Base-by-base conservation (phyloP, 495 filamentous ascomycete species). In the Cenococcum geophilum region DNA sequence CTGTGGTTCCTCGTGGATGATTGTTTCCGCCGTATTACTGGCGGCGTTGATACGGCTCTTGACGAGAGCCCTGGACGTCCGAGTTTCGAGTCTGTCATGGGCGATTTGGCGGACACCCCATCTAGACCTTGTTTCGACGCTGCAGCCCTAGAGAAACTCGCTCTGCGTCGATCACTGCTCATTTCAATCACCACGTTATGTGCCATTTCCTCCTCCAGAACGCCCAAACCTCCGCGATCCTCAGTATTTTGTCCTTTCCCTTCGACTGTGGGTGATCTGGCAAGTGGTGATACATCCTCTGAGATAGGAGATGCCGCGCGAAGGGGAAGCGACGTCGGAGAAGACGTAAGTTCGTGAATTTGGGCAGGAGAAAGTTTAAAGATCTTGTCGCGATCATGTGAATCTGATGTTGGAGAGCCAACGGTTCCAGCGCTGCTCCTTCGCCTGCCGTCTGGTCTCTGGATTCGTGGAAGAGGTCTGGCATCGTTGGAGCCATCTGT, bases 281-380 rank as follows among this genome's bases (percentile, higher is more conserved):
- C 16, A 34, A 60, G 45, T 23, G 47, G 21, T 16, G 58, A 12
- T 20, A 21, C 47, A 47, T 65, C 61, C 51, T 68, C 66, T 14
- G 32, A 49, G 5, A 68, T 62, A 18, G 68, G 65, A 8, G 68
- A 62, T 9, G 68, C 70, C 5, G 65, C 37, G 8, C 68, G 65
- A 20, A 72, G 32, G 8, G 70, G 70, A 0, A 70, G 55, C 18
- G 76, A 80, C 47, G 81, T 77, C 20, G 80, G 78, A 0, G 81
- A 77, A 5, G 76, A 73, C 0, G 80, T 79, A 42, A 85, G 67
- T 42, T 79, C 79, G 35, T 80, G 73, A 35, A 84, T 78, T 71
- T 83, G 77, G 59, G 75, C 77, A 0, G 81, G 80, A 0, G 82
- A 83, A 27, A 85, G 76, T 43, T 82, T 80, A 57, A 81, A 68